Evolutionary conservation across 2,329 filamentous ascomycete genomes (phyloP).

Genomic region (Amylocarpus encephaloides): DNA sequence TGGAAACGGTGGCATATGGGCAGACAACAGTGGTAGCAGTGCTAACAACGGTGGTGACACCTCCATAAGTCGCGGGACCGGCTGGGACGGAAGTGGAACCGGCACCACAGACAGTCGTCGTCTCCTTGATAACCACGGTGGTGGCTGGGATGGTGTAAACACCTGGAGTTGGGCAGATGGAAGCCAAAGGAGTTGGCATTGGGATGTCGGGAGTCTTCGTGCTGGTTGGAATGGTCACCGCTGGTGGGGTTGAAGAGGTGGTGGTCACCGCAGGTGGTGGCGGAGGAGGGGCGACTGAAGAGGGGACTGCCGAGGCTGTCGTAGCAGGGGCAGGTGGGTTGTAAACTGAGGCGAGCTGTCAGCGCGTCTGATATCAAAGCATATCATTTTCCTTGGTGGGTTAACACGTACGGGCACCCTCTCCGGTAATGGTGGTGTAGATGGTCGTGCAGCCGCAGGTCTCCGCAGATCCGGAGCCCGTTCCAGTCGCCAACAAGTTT

Average conservation of each 20-base stretch:
- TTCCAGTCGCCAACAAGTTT: slow-evolving; percentile 18
- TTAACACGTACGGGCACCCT: slow-evolving; percentile 53
- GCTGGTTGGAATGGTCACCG: slow-evolving; percentile 32
- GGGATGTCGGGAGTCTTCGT: slow-evolving; percentile 29
- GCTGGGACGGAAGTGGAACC: slow-evolving; percentile 54
- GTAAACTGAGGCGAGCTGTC: slow-evolving; percentile 12
- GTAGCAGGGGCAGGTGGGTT: slow-evolving; percentile 23
- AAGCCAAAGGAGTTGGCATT: slow-evolving; percentile 43
- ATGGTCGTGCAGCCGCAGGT: slow-evolving; percentile 68
- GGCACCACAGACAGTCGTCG: slow-evolving; percentile 50
- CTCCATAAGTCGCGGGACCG: slow-evolving; percentile 64
- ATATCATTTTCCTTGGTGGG: neutral
- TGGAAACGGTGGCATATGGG: slow-evolving; percentile 61
- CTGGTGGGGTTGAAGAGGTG: neutral
- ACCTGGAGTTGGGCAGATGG: slow-evolving; percentile 57
- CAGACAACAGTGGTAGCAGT: slow-evolving; percentile 62
- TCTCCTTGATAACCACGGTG: slow-evolving; percentile 41
- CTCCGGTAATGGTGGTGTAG: slow-evolving; percentile 64
- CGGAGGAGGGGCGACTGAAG: neutral
- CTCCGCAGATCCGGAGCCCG: slow-evolving; percentile 32
- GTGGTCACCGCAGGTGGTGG: neutral
- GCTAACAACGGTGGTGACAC: slow-evolving; percentile 64
- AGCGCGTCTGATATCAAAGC: neutral
- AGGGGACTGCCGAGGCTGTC: slow-evolving; percentile 16
- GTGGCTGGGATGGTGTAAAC: slow-evolving; percentile 70